Percentiles rank a stretch among this genome's conserved stretches.
Evolutionary conservation across 805 yeast species (phyloP).

Genomic region (Wickerhamiella hasegawae): DNA sequence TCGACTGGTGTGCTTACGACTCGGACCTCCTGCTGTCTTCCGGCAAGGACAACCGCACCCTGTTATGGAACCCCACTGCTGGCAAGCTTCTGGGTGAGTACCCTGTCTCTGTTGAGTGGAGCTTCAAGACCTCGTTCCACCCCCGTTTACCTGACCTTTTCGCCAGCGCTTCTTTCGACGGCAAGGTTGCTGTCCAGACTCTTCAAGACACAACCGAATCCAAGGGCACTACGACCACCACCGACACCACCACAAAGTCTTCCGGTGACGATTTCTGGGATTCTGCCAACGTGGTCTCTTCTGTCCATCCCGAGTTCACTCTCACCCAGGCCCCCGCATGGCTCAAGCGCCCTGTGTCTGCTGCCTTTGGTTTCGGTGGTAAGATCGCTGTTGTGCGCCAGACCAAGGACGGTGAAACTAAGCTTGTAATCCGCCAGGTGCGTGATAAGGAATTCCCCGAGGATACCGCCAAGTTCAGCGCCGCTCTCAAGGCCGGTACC

Average conservation of each 20-base stretch:
- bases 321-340: conserved; percentile 77
- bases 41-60: conserved; percentile 79
- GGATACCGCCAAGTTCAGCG: conserved; percentile 17
- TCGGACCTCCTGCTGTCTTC: conserved; percentile 65
- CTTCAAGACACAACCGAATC: conserved; percentile 61
- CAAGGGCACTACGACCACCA: conserved; percentile 27
- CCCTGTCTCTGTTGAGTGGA: conserved; percentile 90
- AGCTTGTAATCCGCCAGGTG: conserved; percentile 30
- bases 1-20: conserved; percentile 89
- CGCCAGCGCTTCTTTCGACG: conserved; percentile 52
- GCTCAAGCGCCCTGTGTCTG: conserved; percentile 61
- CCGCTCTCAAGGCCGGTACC: conserved; percentile 2
- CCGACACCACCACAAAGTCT: conserved; percentile 19
- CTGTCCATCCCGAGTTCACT: conserved; percentile 43
- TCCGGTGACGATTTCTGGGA: conserved; percentile 78
- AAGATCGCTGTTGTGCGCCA: conserved; percentile 40
- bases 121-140: conserved; percentile 76
- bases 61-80: conserved; percentile 76
- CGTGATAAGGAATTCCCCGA: conserved; percentile 23
- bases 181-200: conserved; percentile 64
- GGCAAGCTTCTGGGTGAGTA: conserved; percentile 68
- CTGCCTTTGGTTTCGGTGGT: conserved; percentile 87
- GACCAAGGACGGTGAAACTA: conserved; percentile 27
- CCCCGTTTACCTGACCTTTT: conserved; percentile 78
- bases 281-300: conserved; percentile 23